Percentiles rank a stretch among this genome's conserved stretches.
Conservation (phyloP, 768 basidiomycete species). For the Roridomyces roridus region DNA sequence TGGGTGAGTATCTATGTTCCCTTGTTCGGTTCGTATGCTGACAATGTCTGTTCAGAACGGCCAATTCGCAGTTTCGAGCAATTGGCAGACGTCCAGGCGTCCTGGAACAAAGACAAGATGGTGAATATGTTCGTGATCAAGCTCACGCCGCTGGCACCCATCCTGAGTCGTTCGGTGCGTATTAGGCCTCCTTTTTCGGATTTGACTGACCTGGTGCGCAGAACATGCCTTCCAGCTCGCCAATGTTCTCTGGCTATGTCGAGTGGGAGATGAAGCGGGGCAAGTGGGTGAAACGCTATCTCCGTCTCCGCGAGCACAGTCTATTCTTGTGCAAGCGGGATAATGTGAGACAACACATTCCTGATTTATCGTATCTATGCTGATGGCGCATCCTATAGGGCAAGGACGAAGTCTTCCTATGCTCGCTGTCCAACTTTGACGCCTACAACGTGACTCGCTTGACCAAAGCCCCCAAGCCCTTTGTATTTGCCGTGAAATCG, state of each 20-base stretch:
- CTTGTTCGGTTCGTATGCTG: slow-evolving; percentile 7
- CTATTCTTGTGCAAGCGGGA: slow-evolving; percentile 91
- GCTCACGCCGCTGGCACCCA: slow-evolving; percentile 66
- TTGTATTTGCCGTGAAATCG: slow-evolving; percentile 87
- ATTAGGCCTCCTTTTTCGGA: neutral
- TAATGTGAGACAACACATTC: slow-evolving; percentile 55
- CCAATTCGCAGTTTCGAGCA: slow-evolving; percentile 89
- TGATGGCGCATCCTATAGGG: slow-evolving; percentile 53
- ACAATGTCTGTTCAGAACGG: slow-evolving; percentile 63
- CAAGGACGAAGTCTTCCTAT: slow-evolving; percentile 84
- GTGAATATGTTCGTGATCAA: slow-evolving; percentile 84
- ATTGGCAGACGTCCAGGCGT: slow-evolving; percentile 76
- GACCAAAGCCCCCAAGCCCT: slow-evolving; percentile 85
- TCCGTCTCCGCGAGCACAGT: slow-evolving; percentile 85
- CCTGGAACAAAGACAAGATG: slow-evolving; percentile 87
- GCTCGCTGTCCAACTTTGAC: slow-evolving; percentile 89
- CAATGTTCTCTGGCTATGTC: slow-evolving; percentile 65
- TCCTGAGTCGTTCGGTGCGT: slow-evolving; percentile 67
- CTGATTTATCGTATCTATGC: slow-evolving; percentile 1
- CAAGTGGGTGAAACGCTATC: slow-evolving; percentile 94
- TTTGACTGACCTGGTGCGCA: slow-evolving; percentile 25
- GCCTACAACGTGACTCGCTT: slow-evolving; percentile 79
- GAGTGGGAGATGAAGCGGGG: slow-evolving; percentile 92
- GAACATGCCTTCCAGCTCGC: slow-evolving; percentile 52
- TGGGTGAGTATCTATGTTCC: slow-evolving; percentile 66